Base-by-base conservation (phyloP, 2,329 filamentous ascomycete genomes). In the Zasmidium angulare region DNA sequence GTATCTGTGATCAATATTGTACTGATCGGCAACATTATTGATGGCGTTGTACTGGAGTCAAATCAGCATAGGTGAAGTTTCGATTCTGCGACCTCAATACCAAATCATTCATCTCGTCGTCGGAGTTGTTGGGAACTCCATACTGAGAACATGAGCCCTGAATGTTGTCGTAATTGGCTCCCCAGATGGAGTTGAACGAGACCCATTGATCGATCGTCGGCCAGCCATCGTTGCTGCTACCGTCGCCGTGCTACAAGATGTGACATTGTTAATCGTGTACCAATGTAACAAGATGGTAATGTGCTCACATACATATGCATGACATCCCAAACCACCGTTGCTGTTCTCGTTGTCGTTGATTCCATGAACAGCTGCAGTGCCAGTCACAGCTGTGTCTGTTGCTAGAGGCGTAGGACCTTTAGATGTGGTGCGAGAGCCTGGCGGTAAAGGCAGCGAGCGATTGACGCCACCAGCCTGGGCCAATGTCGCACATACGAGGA, bases 1-100 rank as follows among this genome's bases (percentile, higher is more conserved):
- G 36, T 21, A 54, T n/a, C 51, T 29, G 46, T 54, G 51, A 31
- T 54, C 51, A 17, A 54, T 20, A 14, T 54, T 43, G 51, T 29
- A 54, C 22, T 54, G 29, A 12, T 40, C 20, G 51, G 51, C 51
- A 19, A 54, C 21, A 12, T 54, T 29, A 12, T 54, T 29, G 36
- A 54, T 54, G 3, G 51, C 51, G 36, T 54, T 46, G 51, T 43
- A 54, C n/a, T 46, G 43, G 43, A 6, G 17, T 46, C n/a, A 19
- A 6, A 17, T 21, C 20, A n/a, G 43, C 17, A 46, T n/a, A 7
- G 17, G 6, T 4, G 4, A 6, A 46, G 6, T 19, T 6, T 6
- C 6, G 14, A 46, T 46, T 6, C 14, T 46, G 43, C 20, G 17
- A 17, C 6, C 4, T 11, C 6, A 46, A 19, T 46, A 46, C 43